Evolutionary conservation across 208 protist genomes (phyloP), one percentile per base, ranked within the genome.

Genomic region (Wallacemonas rigidus): DNA sequence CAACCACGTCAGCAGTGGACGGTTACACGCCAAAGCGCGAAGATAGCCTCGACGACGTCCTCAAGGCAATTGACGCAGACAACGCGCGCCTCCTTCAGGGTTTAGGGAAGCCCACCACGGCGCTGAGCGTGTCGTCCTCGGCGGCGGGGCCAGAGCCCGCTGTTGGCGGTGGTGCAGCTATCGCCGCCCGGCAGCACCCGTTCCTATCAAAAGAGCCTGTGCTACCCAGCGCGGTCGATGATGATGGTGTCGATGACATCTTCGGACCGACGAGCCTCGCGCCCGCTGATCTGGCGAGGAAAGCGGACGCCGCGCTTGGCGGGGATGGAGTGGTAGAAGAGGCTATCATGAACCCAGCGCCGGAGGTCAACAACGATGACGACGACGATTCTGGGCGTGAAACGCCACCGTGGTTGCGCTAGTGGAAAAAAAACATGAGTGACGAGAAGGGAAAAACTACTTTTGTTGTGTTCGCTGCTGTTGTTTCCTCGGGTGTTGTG

Each of bases 381-480:
- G 39, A 40, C 11, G 72, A 56, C 41, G 70, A 63, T 6, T 85
- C 79, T 15, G 80, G 76, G 3, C 67, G 80, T 35, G 76, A 67
- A 3, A 88, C 83, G 1, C 83, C 83, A 5, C 54, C 62, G 35
- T 88, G 83, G 83, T 62, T 88, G 57, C 75, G 76, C 9, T 39
- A 50, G 26, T 26, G 26, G 26, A 26, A 26, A 26, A 26, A 26
- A 0, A 26, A 26, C 26, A 26, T 26, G 26, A 26, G 26, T 26
- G 26, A 26, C 26, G 26, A 26, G 26, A 26, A 26, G 26, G 26
- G 26, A 26, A 26, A 26, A 26, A 26, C 26, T 26, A 26, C 26
- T 26, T 26, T 26, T 26, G 26, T 26, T 26, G 26, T 26, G 26
- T 26, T 26, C 26, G 26, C 26, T 26, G n/a, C n/a, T n/a, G n/a